Conservation (phyloP, 805 yeast species). For the Saccharomycopsis babjevae region DNA sequence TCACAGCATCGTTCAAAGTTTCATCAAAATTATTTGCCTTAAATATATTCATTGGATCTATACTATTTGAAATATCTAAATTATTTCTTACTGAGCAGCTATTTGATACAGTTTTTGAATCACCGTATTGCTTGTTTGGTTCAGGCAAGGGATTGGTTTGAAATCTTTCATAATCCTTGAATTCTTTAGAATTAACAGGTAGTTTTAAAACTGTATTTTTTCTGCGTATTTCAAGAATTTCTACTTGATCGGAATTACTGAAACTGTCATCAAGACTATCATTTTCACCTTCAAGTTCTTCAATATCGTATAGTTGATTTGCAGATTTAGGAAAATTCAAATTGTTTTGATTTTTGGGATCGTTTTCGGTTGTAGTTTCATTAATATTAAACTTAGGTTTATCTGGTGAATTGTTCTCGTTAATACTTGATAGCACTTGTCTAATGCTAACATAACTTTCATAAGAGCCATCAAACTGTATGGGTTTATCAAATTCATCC, state of each 20-base stretch:
- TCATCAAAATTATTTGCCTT: background rate
- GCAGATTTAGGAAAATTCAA: background rate
- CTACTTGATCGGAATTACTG: background rate
- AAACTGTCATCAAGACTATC: background rate
- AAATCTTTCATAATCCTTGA: background rate
- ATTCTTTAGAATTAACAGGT: background rate
- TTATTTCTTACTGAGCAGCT: background rate
- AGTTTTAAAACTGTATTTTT: background rate
- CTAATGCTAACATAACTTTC: background rate
- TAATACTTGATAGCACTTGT: background rate
- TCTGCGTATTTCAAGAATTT: background rate
- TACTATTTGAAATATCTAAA: background rate
- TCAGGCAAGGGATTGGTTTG: background rate
- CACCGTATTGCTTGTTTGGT: background rate
- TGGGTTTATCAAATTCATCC: background rate
- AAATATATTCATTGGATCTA: background rate
- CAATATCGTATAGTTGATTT: background rate
- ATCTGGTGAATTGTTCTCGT: background rate
- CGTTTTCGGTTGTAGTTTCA: background rate
- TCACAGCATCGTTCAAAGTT: background rate
- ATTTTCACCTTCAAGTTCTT: background rate
- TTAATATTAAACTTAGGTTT: background rate
- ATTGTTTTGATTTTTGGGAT: background rate
- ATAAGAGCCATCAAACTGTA: background rate
- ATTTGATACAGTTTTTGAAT: background rate